Conservation (phyloP, 179 eudicot genomes). For the Camellia oleifera region DNA sequence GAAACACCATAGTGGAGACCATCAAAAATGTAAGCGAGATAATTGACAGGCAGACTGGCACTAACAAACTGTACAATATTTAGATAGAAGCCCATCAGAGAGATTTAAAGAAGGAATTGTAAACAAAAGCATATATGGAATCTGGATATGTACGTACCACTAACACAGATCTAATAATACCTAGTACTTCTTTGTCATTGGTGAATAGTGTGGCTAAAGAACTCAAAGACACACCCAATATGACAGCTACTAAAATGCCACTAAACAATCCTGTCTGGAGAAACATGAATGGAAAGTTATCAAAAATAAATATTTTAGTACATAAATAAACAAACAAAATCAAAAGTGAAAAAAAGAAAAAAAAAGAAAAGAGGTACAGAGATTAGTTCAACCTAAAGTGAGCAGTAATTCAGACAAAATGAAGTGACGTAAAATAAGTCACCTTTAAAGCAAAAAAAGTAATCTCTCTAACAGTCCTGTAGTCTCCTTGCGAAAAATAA, state of each 20-base stretch:
- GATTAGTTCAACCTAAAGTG: background rate
- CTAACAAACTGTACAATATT: slow-evolving; percentile 57
- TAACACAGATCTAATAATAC: slow-evolving; percentile 48
- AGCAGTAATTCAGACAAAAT: slow-evolving; percentile 1
- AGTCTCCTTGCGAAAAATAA: slow-evolving; percentile 56
- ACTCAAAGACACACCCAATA: slow-evolving; percentile 57
- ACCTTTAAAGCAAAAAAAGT: slow-evolving; percentile 24
- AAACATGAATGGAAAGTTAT: slow-evolving; percentile 1
- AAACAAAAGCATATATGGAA: slow-evolving; percentile 1
- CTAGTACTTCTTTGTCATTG: slow-evolving; percentile 50
- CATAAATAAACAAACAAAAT: background rate
- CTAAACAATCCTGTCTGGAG: slow-evolving; percentile 55
- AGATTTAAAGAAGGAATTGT: background rate
- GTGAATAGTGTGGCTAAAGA: slow-evolving; percentile 60
- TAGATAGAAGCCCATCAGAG: background rate
- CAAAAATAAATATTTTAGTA: background rate
- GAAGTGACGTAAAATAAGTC: background rate
- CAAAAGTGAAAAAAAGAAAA: background rate
- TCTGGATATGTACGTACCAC: slow-evolving; percentile 34
- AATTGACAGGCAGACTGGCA: slow-evolving; percentile 74
- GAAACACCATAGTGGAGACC: slow-evolving; percentile 86
- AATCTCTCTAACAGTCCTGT: slow-evolving; percentile 53
- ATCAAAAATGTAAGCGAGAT: slow-evolving; percentile 78
- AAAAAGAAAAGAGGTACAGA: background rate
- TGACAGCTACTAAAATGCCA: slow-evolving; percentile 48